Evolutionary conservation across 352 stramenopile genomes (phyloP), one percentile per base, ranked within the genome.

Genomic region (Pythium angustatum): DNA sequence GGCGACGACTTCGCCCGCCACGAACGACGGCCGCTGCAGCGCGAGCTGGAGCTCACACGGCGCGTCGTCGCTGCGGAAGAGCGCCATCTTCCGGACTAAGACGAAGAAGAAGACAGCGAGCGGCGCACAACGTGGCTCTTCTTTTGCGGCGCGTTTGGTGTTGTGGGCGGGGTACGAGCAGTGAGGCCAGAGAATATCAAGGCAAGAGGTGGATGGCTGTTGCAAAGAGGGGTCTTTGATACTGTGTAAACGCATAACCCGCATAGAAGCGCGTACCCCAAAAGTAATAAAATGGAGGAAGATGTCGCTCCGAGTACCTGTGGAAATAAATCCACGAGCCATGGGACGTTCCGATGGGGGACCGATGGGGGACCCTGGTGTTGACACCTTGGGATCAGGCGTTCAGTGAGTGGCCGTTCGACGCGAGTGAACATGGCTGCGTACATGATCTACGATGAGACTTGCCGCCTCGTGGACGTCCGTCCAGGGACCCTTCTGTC

Each of bases 1-100:
- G 45, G 63, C 60, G 52, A 89, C 73, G 53, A 88, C 54, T 26
- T 88, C 79, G 17, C 79, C 78, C 1, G 79, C 73, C 40, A 87
- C 76, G 58, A 77, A 91, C 14, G 72, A 72, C 31, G 72, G 57
- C 40, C 85, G 86, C 43, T 81, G 28, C 9, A 55, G 48, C 48
- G 48, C 21, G 48, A 55, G 33, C 48, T 55, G 19, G 48, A 55
- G 19, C n/a, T 30, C 19, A 8, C 48, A 17, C 19, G 48, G 48
- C 30, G 28, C 48, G 19, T 8, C 26, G 19, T 55, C 48, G 48
- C 30, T 34, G 27, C 48, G 48, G 48, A 55, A 34, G 48, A 55
- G 48, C 48, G 48, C 48, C 48, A 55, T 55, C 22, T 8, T 19
- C 11, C 6, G 11, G 7, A 9, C 41, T 9, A 49, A 9, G 22